Evolutionary conservation across 208 protist genomes (phyloP), one percentile per base, ranked within the genome.

Genomic region (Trypanosoma rangeli): DNA sequence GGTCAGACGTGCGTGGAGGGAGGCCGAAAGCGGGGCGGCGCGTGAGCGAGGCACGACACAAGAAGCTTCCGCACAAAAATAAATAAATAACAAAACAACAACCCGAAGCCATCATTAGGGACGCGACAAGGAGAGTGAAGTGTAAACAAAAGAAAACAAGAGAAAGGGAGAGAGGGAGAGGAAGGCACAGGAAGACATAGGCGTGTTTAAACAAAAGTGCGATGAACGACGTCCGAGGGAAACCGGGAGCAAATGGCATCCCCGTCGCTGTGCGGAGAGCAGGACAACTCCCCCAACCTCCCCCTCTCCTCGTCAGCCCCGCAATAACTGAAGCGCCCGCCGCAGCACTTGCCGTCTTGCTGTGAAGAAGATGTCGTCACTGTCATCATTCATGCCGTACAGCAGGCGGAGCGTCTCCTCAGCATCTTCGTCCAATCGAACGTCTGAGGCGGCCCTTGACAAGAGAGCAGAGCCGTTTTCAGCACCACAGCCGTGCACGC

Each of bases 271-370:
- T 54, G n/a, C 5, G 3, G n/a, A 20, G n/a, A 20, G n/a, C 49
- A 54, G 22, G 49, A 54, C 5, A 54, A 54, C n/a, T 15, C 49
- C 49, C 49, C n/a, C n/a, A n/a, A n/a, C n/a, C n/a, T n/a, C n/a
- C n/a, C n/a, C n/a, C n/a, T 46, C 8, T 15, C 15, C 8, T 18
- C 15, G 15, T 50, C 35, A 49, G 35, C 29, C 20, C 50, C 24
- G 52, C 29, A 68, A 1, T 10, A 70, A 13, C 55, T 70, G 42
- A 31, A 70, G 24, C 0, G 65, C 65, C 8, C 65, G 65, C 35
- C 54, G 52, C 52, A 70, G 37, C 48, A 70, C 55, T 26, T 55
- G 52, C 26, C 35, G 54, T 31, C 55, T 20, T 5, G 31, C 29
- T 54, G 44, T 37, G 12, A 54, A 37, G 46, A 70, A 60, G 24